phyloP scores from a whole-genome alignment of 2,329 filamentous ascomycete species.

The Bipolaris bicolor region DNA sequence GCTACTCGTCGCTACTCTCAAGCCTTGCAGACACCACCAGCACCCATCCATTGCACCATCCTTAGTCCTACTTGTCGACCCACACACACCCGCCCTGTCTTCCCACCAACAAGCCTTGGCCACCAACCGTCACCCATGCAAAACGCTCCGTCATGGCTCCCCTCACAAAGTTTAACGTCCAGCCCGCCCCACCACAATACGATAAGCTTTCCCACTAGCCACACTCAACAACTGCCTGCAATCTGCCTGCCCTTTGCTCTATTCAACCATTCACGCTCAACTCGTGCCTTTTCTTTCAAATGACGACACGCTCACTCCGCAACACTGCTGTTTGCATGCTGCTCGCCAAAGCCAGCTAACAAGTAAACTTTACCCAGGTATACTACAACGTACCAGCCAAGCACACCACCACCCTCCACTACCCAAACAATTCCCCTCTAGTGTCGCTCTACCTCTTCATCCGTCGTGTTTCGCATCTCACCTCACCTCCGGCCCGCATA shows the following conservation, averaged over 20 bases:
- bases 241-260: background rate
- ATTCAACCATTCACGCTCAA: background rate
- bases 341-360: background rate
- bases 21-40: constrained; percentile 21
- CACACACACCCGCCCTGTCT: constrained; percentile 23
- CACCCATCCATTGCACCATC: constrained; percentile 8
- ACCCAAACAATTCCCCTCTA: background rate
- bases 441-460: background rate
- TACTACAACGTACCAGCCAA: background rate
- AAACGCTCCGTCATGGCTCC: background rate
- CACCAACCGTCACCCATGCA: background rate
- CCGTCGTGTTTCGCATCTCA: background rate
- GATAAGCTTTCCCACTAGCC: background rate
- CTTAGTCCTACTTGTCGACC: too few relatives aligned
- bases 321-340: too few relatives aligned
- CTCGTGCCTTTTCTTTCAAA: background rate
- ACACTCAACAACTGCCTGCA: background rate
- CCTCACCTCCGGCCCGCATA: background rate
- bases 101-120: background rate
- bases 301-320: background rate
- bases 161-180: background rate
- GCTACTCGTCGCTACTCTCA: constrained; percentile 20
- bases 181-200: background rate
- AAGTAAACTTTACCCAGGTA: background rate
- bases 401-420: background rate